phyloP scores from a whole-genome alignment of 371 early-diverging fungal genomes.

The Syncephalastrum sp. region DNA sequence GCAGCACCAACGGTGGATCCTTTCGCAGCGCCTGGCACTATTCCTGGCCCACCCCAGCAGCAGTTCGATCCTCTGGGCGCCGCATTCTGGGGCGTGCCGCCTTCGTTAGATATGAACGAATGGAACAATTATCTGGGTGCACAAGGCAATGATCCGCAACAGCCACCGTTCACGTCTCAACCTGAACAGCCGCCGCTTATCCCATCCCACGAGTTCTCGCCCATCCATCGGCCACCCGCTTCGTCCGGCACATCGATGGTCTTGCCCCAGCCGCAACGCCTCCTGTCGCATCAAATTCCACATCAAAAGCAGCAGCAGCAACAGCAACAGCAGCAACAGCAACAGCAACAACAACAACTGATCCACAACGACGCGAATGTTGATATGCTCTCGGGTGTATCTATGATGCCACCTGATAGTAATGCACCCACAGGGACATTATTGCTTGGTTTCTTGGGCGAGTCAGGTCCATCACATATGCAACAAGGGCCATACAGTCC shows the following conservation, averaged over 20 bases:
- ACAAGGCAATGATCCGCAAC: slow-evolving; percentile 8
- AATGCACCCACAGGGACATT: no score
- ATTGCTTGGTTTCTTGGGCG: no score
- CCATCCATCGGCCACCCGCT: slow-evolving; percentile 3
- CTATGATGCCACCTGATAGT: slow-evolving; percentile 1
- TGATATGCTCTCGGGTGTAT: slow-evolving; percentile 34
- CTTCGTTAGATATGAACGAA: slow-evolving; percentile 26
- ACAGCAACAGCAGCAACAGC: neutral
- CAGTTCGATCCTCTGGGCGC: slow-evolving; percentile 23
- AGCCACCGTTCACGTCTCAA: neutral
- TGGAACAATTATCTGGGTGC: slow-evolving; percentile 25
- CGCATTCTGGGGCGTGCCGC: slow-evolving; percentile 31
- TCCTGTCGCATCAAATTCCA: no score
- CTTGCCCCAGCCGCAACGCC: no score
- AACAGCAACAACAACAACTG: slow-evolving; percentile 11
- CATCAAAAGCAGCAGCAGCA: no score
- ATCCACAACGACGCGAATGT: slow-evolving; percentile 38
- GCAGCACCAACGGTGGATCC: slow-evolving; percentile 25
- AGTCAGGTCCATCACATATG: no score
- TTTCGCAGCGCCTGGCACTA: slow-evolving; percentile 30
- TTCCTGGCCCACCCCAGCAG: slow-evolving; percentile 15
- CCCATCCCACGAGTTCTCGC: slow-evolving; percentile 14
- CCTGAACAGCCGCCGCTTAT: slow-evolving; percentile 1
- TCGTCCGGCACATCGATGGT: no score
- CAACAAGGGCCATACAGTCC: no score